These are phyloP conservation scores for Aspergillus ostianus DNA, from an alignment of 495 filamentous ascomycete species.

Conservation along the genomic window DNA sequence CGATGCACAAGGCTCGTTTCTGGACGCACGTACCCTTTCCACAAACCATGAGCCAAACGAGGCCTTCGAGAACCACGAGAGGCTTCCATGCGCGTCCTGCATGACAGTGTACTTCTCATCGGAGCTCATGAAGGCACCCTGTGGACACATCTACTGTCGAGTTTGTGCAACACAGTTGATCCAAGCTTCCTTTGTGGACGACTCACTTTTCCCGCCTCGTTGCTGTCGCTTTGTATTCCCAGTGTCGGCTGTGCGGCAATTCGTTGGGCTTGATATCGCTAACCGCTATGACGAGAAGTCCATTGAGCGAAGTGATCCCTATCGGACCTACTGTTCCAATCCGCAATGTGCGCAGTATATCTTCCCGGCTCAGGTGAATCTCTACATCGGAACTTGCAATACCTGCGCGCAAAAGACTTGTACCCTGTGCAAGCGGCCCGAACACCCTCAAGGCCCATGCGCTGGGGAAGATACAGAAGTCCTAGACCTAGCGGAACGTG, in stretches of 20 bases:
- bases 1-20: not conserved
- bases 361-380: too few species aligned
- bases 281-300: slow-evolving; percentile 18
- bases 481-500: slow-evolving; percentile 20
- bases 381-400: slow-evolving; percentile 20
- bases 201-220: slow-evolving; percentile 37
- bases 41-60: slow-evolving; percentile 5
- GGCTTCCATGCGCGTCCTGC: slow-evolving; percentile 18
- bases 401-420: slow-evolving; percentile 30
- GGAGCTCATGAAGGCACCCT: slow-evolving; percentile 23
- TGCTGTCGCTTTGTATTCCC: slow-evolving; percentile 35
- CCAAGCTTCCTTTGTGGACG: slow-evolving; percentile 25
- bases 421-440: slow-evolving; percentile 29
- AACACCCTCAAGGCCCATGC: slow-evolving; percentile 26
- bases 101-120: not conserved
- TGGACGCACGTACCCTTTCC: not conserved
- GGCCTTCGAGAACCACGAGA: not conserved
- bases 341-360: too few species aligned
- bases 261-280: slow-evolving; percentile 16
- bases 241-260: slow-evolving; percentile 9
- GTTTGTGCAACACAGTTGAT: slow-evolving; percentile 32
- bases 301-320: slow-evolving; percentile 14
- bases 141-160: slow-evolving; percentile 36
- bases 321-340: too few species aligned
- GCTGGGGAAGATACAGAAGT: slow-evolving; percentile 13